Conservation (phyloP, 768 basidiomycete genomes). For the Lactarius evosmus region DNA sequence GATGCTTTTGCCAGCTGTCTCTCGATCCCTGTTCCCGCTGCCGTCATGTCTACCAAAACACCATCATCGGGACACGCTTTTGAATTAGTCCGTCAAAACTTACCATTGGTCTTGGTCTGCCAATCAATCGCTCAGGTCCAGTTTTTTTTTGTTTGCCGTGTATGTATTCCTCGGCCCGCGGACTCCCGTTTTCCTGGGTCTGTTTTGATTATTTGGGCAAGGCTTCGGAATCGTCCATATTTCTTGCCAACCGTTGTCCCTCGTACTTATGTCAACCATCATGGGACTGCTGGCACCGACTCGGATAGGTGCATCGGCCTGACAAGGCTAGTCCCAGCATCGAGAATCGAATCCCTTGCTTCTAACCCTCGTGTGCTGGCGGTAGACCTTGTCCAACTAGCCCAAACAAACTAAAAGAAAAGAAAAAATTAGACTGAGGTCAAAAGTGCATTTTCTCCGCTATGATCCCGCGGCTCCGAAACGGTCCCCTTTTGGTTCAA, state of each 20-base stretch:
- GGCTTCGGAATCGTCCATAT: constrained; percentile 4
- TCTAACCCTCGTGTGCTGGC: not conserved
- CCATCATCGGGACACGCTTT: not conserved
- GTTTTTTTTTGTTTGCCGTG: not conserved
- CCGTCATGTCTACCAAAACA: constrained; percentile 9
- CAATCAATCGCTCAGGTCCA: not conserved
- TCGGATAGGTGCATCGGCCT: not conserved
- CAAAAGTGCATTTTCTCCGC: constrained; percentile 7
- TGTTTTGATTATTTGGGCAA: constrained; percentile 14
- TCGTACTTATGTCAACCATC: constrained; percentile 14
- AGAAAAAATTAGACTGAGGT: not conserved
- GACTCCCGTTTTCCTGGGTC: constrained; percentile 10
- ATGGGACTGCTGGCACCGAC: not conserved
- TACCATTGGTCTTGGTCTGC: not conserved
- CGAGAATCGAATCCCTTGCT: not conserved
- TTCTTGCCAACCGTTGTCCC: not conserved
- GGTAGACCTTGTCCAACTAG: not conserved
- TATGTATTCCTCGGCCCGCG: constrained; percentile 11
- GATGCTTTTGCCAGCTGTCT: not conserved
- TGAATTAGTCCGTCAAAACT: constrained; percentile 1
- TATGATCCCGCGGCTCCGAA: constrained; percentile 8
- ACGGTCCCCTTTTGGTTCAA: not conserved
- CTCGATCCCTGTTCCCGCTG: not conserved
- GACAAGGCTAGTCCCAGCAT: not conserved
- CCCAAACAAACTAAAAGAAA: not conserved